These are phyloP conservation scores for Nakazawaea molendinolei DNA, from an alignment of 805 yeast genomes.

Conservation along the genomic window DNA sequence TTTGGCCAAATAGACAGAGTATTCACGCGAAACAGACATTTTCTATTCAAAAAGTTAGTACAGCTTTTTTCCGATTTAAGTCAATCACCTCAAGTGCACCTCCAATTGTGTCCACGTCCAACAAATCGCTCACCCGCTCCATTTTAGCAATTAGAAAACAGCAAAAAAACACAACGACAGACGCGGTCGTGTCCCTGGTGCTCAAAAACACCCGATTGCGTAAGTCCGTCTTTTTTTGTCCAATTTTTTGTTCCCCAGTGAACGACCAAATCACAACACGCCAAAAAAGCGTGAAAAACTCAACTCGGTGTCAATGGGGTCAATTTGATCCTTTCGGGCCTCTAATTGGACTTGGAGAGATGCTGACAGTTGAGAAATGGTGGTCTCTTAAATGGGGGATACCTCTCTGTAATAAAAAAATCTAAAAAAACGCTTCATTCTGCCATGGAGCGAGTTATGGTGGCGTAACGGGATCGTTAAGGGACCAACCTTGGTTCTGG, in stretches of 20 bases:
- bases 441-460: too few relatives aligned
- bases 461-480: too few relatives aligned
- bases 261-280: conserved; percentile 8
- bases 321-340: too few relatives aligned
- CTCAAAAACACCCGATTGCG: not conserved
- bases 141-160: not conserved
- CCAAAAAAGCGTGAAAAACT: not conserved
- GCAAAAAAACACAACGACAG: not conserved
- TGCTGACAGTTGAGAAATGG: too few relatives aligned
- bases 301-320: too few relatives aligned
- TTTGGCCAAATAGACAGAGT: conserved; percentile 95
- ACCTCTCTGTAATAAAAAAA: too few relatives aligned
- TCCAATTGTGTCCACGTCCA: not conserved
- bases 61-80: not conserved
- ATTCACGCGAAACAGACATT: conserved; percentile 90
- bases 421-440: too few relatives aligned
- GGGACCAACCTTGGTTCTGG: too few relatives aligned
- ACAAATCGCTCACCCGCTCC: too few relatives aligned
- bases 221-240: too few relatives aligned
- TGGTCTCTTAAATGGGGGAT: too few relatives aligned
- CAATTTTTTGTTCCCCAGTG: not conserved
- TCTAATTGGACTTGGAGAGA: too few relatives aligned
- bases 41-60: conserved; percentile 5
- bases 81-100: not conserved
- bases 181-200: not conserved